Percentiles rank a stretch among this genome's conserved stretches.
Evolutionary conservation across 78 protist species (phyloP).

Genomic region (Blattamonas nauphoetae): DNA sequence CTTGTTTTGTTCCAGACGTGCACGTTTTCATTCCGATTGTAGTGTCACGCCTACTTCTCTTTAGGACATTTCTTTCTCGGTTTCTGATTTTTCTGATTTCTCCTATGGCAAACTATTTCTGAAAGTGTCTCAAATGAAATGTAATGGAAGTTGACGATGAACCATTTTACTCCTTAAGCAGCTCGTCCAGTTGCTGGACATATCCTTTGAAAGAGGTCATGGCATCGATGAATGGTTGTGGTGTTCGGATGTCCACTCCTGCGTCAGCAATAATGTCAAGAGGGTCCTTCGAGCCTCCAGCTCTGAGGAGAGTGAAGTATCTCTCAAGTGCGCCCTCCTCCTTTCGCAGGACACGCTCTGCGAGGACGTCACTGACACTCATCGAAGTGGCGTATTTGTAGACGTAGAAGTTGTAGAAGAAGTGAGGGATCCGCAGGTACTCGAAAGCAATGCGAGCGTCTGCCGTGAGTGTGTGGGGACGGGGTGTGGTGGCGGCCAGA

Average conservation of each 20-base stretch:
- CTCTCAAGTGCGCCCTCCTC: neutral
- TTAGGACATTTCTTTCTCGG: no score
- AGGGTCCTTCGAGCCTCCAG: conserved; percentile 1
- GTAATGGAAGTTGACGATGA: neutral
- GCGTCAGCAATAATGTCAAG: neutral
- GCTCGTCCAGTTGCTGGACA: neutral
- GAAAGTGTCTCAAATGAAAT: no score
- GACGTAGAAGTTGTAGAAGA: conserved; percentile 8
- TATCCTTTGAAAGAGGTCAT: neutral
- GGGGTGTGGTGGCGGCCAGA: no score
- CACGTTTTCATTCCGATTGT: no score
- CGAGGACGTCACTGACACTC: neutral
- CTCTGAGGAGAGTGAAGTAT: neutral
- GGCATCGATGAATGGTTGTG: neutral
- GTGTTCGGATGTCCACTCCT: neutral
- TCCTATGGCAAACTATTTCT: no score
- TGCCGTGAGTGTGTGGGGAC: neutral
- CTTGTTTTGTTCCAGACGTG: no score
- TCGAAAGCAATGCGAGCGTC: neutral
- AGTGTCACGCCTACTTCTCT: no score
- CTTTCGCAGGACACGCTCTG: neutral
- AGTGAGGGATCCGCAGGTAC: neutral
- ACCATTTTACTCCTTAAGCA: neutral
- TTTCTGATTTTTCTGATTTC: no score
- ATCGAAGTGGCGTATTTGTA: conserved; percentile 9